Conservation (phyloP, 345 rosid genomes). For the Kernera saxatilis region DNA sequence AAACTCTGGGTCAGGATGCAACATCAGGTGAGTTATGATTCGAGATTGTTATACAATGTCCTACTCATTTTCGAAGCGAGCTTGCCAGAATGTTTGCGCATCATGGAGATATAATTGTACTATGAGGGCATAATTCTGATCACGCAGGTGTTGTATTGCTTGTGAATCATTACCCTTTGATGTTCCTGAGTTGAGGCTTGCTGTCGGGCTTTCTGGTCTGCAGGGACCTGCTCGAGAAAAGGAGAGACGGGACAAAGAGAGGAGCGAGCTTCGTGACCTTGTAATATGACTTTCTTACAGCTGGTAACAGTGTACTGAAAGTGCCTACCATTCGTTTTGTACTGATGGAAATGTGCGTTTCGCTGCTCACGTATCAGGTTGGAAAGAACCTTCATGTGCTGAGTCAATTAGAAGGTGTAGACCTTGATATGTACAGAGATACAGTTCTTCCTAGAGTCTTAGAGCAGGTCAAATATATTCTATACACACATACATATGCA, state of each 20-base stretch:
- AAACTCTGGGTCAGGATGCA: conserved; percentile 99
- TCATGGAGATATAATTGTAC: conserved; percentile 57
- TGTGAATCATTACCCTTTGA: conserved; percentile 93
- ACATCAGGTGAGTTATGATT: conserved; percentile 98
- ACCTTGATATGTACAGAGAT: conserved; percentile 90
- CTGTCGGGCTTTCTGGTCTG: conserved; percentile 99
- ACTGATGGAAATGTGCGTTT: conserved; percentile 30
- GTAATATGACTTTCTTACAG: conserved; percentile 55
- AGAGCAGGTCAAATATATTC: conserved; percentile 66
- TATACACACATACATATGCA: background rate
- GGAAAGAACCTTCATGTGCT: conserved; percentile 99
- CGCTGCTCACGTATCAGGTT: conserved; percentile 54
- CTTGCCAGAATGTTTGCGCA: conserved; percentile 60
- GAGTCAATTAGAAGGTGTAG: conserved; percentile 96
- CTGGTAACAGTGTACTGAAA: conserved; percentile 45
- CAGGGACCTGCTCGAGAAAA: conserved; percentile 99
- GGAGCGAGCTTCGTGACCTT: conserved; percentile 99
- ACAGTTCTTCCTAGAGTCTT: conserved; percentile 93
- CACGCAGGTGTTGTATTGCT: conserved; percentile 93
- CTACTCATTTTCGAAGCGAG: conserved; percentile 66
- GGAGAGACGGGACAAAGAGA: conserved; percentile 97
- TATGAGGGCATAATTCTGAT: conserved; percentile 95
- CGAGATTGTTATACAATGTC: conserved; percentile 42
- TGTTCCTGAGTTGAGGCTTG: conserved; percentile 97
- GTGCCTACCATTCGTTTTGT: conserved; percentile 32